These are phyloP conservation scores for Neohortaea acidophila DNA, from an alignment of 495 filamentous ascomycete species.

Conservation along the genomic window DNA sequence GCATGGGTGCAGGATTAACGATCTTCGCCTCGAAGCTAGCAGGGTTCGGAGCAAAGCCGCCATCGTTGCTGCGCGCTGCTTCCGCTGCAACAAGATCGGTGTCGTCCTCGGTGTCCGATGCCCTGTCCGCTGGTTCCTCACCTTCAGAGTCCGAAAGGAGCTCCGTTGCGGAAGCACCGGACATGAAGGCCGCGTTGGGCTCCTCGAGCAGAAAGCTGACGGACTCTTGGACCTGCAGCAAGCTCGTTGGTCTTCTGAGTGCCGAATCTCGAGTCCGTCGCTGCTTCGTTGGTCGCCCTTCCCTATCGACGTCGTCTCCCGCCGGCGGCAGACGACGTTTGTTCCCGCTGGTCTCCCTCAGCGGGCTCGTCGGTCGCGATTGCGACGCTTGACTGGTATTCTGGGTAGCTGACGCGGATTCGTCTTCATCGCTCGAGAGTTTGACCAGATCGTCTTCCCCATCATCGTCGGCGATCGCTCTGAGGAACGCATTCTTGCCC, in stretches of 20 bases:
- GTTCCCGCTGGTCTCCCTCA: slow-evolving; percentile 25
- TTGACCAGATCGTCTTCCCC: slow-evolving; percentile 61
- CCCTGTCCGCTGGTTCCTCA: slow-evolving; percentile 27
- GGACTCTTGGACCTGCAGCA: slow-evolving; percentile 64
- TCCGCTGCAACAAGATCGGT: slow-evolving; percentile 25
- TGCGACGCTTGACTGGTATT: slow-evolving; percentile 37
- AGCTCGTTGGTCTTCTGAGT: slow-evolving; percentile 47
- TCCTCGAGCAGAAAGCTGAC: slow-evolving; percentile 71
- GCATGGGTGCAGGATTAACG: slow-evolving; percentile 15
- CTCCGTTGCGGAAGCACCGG: slow-evolving; percentile 1
- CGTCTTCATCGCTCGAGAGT: slow-evolving; percentile 13
- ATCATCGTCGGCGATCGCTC: slow-evolving; percentile 73
- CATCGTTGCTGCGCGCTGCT: slow-evolving; percentile 14
- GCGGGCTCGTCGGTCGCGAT: slow-evolving; percentile 21
- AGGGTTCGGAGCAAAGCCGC: slow-evolving; percentile 16
- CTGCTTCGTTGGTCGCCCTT: slow-evolving; percentile 44
- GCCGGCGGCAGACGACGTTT: slow-evolving; percentile 44
- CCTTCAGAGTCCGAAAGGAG: slow-evolving; percentile 20
- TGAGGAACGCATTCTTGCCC: slow-evolving; percentile 77
- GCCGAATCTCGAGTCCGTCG: slow-evolving; percentile 44
- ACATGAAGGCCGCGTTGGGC: slow-evolving; percentile 35
- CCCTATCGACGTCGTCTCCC: slow-evolving; percentile 33
- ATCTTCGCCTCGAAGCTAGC: slow-evolving; percentile 10
- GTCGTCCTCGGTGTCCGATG: neutral
- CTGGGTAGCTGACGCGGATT: slow-evolving; percentile 5